Evolutionary conservation across 768 basidiomycete species (phyloP).

Genomic region (Boletus reticuloceps): DNA sequence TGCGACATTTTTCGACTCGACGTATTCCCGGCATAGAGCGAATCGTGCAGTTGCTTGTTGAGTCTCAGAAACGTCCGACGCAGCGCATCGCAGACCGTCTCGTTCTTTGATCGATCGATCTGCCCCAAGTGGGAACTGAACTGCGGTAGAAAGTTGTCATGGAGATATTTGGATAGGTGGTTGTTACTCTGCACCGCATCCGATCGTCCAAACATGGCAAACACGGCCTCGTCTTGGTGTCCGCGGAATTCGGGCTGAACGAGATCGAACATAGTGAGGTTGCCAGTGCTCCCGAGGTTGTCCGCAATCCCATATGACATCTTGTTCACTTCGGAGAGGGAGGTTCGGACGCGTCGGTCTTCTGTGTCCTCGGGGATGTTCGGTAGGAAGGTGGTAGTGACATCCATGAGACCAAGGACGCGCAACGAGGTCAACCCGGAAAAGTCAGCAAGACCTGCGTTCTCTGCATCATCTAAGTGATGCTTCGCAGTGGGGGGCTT

Average conservation of each 20-base stretch:
- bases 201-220: slow-evolving; percentile 92
- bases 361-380: slow-evolving; percentile 84
- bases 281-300: slow-evolving; percentile 75
- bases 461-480: slow-evolving; percentile 18
- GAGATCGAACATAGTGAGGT: slow-evolving; percentile 87
- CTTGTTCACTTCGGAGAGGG: slow-evolving; percentile 79
- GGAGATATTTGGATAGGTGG: slow-evolving; percentile 76
- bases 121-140: slow-evolving; percentile 59
- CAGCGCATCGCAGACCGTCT: slow-evolving; percentile 71
- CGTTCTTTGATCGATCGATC: slow-evolving; percentile 36
- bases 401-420: slow-evolving; percentile 97
- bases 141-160: slow-evolving; percentile 69
- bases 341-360: slow-evolving; percentile 89
- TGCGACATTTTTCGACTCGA: slow-evolving; percentile 70
- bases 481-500: slow-evolving; percentile 52
- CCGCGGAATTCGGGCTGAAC: slow-evolving; percentile 85
- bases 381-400: slow-evolving; percentile 59
- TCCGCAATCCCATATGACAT: slow-evolving; percentile 98
- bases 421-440: slow-evolving; percentile 80
- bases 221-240: slow-evolving; percentile 77
- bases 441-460: slow-evolving; percentile 69
- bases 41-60: slow-evolving; percentile 78
- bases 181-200: slow-evolving; percentile 58
- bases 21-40: slow-evolving; percentile 43
- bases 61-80: slow-evolving; percentile 85